Evolutionary conservation across 176 grass and related monocot genomes (phyloP).

Genomic region (barley (Hordeum vulgare)): MorexV3_pseudomolecules_assembly NC_058518.1:57253969-57254468

Average conservation of each 20-base stretch:
- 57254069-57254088: constrained; percentile 78
- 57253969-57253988: not conserved
- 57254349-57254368: not conserved
- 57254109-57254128: constrained; percentile 57
- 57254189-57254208: not conserved
- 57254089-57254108: constrained; percentile 74
- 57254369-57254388: not conserved
- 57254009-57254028: constrained; percentile 13
- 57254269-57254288: constrained; percentile 75
- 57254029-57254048: constrained; percentile 91
- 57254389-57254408: not conserved
- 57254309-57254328: constrained; percentile 87
- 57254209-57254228: not conserved
- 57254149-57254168: not conserved
- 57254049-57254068: constrained; percentile 86
- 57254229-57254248: not conserved
- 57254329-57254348: constrained; percentile 27
- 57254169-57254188: not conserved
- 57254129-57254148: constrained; percentile 46
- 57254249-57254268: constrained; percentile 72
- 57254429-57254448: no score
- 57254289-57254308: constrained; percentile 95
- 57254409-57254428: not conserved
- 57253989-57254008: not conserved
- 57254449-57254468: no score